Evolutionary conservation across 202 grass and related monocot species (phyloP).

Genomic region (Schoenoplectus triqueter): DNA sequence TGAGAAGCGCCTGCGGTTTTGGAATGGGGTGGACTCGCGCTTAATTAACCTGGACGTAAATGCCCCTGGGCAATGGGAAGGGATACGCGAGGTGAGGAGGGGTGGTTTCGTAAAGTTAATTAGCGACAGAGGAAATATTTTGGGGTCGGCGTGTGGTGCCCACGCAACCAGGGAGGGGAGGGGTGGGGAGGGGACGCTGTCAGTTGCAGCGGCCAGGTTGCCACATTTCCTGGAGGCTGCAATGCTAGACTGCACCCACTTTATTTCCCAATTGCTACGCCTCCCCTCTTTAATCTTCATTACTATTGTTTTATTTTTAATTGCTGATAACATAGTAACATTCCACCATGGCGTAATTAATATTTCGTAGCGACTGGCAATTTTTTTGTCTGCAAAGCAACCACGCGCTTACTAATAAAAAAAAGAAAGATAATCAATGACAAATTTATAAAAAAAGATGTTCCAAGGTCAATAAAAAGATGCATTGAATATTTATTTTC

Average conservation of each 20-base stretch:
- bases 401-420: not conserved
- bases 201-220: not conserved
- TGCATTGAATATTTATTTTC: not conserved
- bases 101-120: not conserved
- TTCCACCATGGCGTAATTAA: no score
- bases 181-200: not conserved
- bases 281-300: not conserved
- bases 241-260: not conserved
- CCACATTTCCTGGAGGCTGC: not conserved
- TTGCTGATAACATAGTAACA: no score
- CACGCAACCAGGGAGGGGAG: not conserved
- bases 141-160: constrained; percentile 18
- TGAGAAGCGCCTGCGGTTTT: constrained; percentile 35
- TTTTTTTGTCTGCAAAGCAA: no score
- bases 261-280: not conserved
- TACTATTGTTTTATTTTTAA: no score
- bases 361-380: no score
- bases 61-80: not conserved
- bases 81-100: not conserved
- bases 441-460: not conserved
- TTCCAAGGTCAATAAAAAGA: not conserved
- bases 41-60: not conserved
- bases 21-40: not conserved
- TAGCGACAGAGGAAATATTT: not conserved
- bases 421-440: not conserved